Evolutionary conservation across 331 rosid species (phyloP), one percentile per base, ranked within the genome.

Genomic region (Spiraea crenata): DNA sequence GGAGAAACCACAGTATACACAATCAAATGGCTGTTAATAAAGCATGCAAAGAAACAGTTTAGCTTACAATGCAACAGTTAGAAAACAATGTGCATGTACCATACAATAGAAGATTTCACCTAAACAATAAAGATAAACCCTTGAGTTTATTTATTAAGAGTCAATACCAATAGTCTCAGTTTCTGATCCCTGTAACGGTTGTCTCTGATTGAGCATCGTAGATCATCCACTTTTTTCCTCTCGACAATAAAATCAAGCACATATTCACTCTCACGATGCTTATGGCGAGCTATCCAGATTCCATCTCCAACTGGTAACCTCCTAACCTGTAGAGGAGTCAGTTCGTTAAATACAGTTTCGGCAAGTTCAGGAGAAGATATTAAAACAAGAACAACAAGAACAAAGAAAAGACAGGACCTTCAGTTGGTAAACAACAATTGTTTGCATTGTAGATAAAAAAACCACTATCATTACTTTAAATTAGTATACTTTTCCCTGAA

Each of bases 171-270:
- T 66, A 93, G 95, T 81, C 96, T 90, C 77, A 90, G 57, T 71
- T 93, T 93, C 48, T 93, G 99, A 84, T 90, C 97, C 88, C 58
- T 90, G 69, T 93, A 93, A 71, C 99, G 99, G 63, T 85, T 87
- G 76, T 93, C 99, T 85, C 97, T 86, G 72, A 93, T 90, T 77
- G 98, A 93, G 81, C 85, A 68, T 79, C 97, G 92, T 72, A 93
- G 76, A 81, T 93, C 98, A 67, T 85, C 87, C 70, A 87, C 72
- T 15, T 85, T 86, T 79, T 93, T 93, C 87, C 98, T 89, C 86
- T 93, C 98, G 67, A 93, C 96, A 64, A 93, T 87, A 84, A 93
- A 93, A 87, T 93, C 98, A 71, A 93, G 92, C 39, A 90, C 95
- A 79, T 93, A 93, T 80, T 93, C 98, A 64, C 76, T 79, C 78